Base-by-base conservation (phyloP, 2,329 filamentous ascomycete species). In the Fusarium nanum region DNA sequence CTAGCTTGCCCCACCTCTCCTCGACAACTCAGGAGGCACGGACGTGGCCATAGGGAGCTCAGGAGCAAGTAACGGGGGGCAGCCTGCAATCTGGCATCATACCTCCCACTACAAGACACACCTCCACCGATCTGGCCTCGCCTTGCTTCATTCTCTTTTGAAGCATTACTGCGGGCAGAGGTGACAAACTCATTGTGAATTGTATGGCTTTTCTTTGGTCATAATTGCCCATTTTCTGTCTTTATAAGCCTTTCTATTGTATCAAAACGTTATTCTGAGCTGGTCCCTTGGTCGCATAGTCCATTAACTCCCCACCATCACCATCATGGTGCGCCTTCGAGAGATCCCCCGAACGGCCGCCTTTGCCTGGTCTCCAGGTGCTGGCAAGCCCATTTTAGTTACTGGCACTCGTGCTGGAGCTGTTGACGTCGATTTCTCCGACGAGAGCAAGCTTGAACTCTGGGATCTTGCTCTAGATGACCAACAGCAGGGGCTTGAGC, bases 291-390 rank as follows among this genome's bases (percentile, higher is more conserved):
- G 68, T 75, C 68, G 71, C 63, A 72, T 75, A 64, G 60, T 64
- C 65, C 46, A 46, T 64, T 44, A 49, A 40, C 59, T 64, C 60
- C 76, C 78, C 76, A 64, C 73, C 73, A 73, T 75, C 76, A 73
- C 75, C 78, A 83, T 74, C 81, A 99, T 99, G 96, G 95, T 98
- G 83, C 93, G 94, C 84, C 87, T 98, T 82, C 90, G 95, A 86
- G 94, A 98, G 86, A 97, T 99, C 78, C 93, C 94, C 80, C 90
- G 96, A 83, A 99, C 96, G 77, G 96, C 95, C 81, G 92, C 95
- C 77, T 99, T 99, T 81, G 93, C 96, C 78, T 99, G 96, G 95
- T 97, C 93, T 74, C 92, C 94, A 27, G 92, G 91, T 75, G 84
- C 93, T 53, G 87, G 88, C 41, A 89, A 91, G 74, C 94, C 95